A percentile compares a stretch with the other conserved stretches of the same genome.
phyloP scores from a whole-genome alignment of 2,329 filamentous ascomycete species.

The Tolypocladium cylindrosporum region DNA sequence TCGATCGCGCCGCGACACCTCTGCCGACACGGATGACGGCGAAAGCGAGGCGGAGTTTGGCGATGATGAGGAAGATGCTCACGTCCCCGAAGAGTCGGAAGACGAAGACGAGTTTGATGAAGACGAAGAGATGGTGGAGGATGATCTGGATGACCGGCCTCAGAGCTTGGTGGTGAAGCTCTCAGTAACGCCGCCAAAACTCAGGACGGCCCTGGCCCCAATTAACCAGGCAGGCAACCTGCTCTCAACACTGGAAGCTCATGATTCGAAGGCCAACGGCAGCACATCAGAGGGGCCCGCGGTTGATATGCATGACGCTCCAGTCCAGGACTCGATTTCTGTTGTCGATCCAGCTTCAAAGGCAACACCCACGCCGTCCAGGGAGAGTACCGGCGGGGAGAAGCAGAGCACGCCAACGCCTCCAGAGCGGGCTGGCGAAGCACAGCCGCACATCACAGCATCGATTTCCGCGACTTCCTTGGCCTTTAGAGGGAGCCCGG shows the following conservation, averaged over 20 bases:
- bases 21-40: slow-evolving; percentile 51
- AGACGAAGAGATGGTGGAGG: slow-evolving; percentile 44
- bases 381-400: background rate
- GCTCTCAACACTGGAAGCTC: slow-evolving; percentile 11
- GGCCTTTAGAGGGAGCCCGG: slow-evolving; percentile 52
- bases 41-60: slow-evolving; percentile 67
- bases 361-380: background rate
- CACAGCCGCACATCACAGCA: slow-evolving; percentile 17
- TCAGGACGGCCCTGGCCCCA: slow-evolving; percentile 18
- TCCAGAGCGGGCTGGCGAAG: slow-evolving; percentile 3
- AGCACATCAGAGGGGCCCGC: slow-evolving; percentile 6
- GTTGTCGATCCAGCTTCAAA: background rate
- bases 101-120: slow-evolving; percentile 52
- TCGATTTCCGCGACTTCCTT: slow-evolving; percentile 33
- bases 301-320: slow-evolving; percentile 17
- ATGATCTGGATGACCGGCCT: slow-evolving; percentile 36
- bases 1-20: slow-evolving; percentile 29
- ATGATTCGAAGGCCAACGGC: slow-evolving; percentile 8
- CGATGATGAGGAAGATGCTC: slow-evolving; percentile 63
- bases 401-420: slow-evolving; percentile 6
- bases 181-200: slow-evolving; percentile 35
- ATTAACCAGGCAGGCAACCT: slow-evolving; percentile 11
- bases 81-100: slow-evolving; percentile 50
- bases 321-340: slow-evolving; percentile 1
- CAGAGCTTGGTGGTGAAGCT: slow-evolving; percentile 69